These are phyloP conservation scores for Hippophae rhamnoides DNA, from an alignment of 306 rosid genomes.

Conservation along the genomic window DNA sequence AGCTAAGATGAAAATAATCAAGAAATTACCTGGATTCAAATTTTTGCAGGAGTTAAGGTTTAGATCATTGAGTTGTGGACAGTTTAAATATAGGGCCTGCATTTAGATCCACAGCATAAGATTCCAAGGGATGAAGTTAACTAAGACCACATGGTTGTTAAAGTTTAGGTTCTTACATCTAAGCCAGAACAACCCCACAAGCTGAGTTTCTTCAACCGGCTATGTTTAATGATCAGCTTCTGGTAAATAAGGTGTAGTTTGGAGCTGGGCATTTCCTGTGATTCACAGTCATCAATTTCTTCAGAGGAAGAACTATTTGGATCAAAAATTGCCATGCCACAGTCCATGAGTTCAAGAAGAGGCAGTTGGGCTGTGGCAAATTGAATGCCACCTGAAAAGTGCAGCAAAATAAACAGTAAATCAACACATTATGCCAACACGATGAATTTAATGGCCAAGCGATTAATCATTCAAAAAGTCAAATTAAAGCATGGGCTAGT, in stretches of 20 bases:
- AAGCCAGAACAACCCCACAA: slow-evolving; percentile 96
- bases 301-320: slow-evolving; percentile 38
- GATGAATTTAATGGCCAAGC: slow-evolving; percentile 5
- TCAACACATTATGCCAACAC: slow-evolving; percentile 3
- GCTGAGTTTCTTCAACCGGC: slow-evolving; percentile 72
- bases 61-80: slow-evolving; percentile 74
- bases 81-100: slow-evolving; percentile 86
- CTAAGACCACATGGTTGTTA: slow-evolving; percentile 3
- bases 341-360: slow-evolving; percentile 87
- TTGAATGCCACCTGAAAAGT: slow-evolving; percentile 77
- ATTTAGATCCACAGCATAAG: slow-evolving; percentile 19
- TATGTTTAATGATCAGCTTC: slow-evolving; percentile 80
- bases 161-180: slow-evolving; percentile 52
- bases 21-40: slow-evolving; percentile 71
- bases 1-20: slow-evolving; percentile 9
- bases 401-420: slow-evolving; percentile 11
- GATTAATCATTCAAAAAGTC: neutral
- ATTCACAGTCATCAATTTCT: slow-evolving; percentile 23
- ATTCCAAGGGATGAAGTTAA: slow-evolving; percentile 15
- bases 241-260: slow-evolving; percentile 54
- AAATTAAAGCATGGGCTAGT: neutral
- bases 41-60: slow-evolving; percentile 78
- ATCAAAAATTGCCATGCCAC: slow-evolving; percentile 91
- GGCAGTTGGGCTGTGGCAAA: slow-evolving; percentile 92
- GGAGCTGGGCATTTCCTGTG: slow-evolving; percentile 25